Evolutionary conservation across 208 protist genomes (phyloP).

Genomic region (Leishmania braziliensis): DNA sequence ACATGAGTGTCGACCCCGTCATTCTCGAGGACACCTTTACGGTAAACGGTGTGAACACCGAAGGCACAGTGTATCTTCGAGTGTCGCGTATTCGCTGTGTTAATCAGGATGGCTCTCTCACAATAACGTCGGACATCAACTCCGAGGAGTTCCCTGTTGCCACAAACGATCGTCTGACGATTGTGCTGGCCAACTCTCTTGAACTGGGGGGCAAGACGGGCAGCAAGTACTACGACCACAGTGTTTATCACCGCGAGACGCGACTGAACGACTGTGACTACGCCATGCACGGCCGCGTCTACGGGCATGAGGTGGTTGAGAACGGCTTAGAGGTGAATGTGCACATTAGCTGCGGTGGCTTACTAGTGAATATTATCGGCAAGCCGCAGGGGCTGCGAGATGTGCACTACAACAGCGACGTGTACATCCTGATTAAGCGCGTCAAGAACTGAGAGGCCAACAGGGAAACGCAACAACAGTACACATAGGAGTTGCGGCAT

Average conservation of each 20-base stretch:
- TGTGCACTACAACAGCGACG: constrained; percentile 91
- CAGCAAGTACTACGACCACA: constrained; percentile 90
- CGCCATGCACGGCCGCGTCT: constrained; percentile 97
- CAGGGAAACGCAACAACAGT: neutral
- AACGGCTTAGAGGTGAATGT: constrained; percentile 86
- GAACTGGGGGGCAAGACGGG: constrained; percentile 84
- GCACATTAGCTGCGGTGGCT: constrained; percentile 97
- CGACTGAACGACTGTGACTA: constrained; percentile 97
- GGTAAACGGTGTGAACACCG: constrained; percentile 76
- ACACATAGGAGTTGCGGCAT: neutral
- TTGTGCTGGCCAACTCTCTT: constrained; percentile 94
- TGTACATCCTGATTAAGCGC: constrained; percentile 87
- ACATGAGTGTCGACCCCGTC: constrained; percentile 73
- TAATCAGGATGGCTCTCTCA: constrained; percentile 77
- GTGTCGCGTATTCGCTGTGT: constrained; percentile 88
- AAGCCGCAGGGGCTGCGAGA: constrained; percentile 85
- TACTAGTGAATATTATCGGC: constrained; percentile 96
- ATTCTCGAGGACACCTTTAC: constrained; percentile 91
- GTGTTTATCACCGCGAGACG: constrained; percentile 87
- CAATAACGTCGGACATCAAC: constrained; percentile 93
- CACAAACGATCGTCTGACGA: constrained; percentile 90
- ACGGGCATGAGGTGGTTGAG: constrained; percentile 92
- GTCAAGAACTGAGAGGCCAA: constrained; percentile 53
- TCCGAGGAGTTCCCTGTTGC: constrained; percentile 96
- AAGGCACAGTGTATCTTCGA: constrained; percentile 82